These are phyloP conservation scores for slime mould (Dictyostelium discoideum) DNA, from an alignment of 78 protist species.

Conservation along the genomic window DNA sequence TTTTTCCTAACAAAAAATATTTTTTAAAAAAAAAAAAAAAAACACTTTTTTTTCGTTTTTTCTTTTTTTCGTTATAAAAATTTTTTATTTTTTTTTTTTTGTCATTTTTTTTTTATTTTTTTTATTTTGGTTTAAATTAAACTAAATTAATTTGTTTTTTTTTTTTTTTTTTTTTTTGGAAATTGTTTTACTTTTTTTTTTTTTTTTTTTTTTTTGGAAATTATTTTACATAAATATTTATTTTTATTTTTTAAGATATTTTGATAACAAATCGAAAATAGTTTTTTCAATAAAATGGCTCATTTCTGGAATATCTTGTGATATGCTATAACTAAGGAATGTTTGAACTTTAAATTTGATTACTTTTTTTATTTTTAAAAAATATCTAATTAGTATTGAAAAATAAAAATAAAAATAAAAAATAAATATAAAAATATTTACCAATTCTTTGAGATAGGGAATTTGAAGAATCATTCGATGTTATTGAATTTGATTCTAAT, in stretches of 20 bases:
- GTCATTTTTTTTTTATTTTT: background rate
- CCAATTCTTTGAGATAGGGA: constrained; percentile 19
- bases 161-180: background rate
- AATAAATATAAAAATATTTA: background rate
- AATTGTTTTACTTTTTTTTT: background rate
- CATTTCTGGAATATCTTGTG: constrained; percentile 15
- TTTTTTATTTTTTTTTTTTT: background rate
- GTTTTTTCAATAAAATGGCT: background rate
- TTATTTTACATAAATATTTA: background rate
- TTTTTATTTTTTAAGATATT: background rate
- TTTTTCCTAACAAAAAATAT: too few species aligned
- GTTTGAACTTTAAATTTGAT: constrained; percentile 24
- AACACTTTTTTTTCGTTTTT: too few species aligned
- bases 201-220: background rate
- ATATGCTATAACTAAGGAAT: background rate
- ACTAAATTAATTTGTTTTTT: background rate
- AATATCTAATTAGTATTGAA: too few species aligned
- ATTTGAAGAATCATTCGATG: background rate
- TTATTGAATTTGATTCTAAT: background rate
- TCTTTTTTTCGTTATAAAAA: too few species aligned
- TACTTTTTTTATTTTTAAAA: background rate
- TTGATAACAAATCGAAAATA: background rate
- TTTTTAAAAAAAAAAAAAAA: too few species aligned
- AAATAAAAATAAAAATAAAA: background rate
- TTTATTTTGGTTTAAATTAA: background rate